Evolutionary conservation across 352 stramenopile genomes (phyloP), one percentile per base, ranked within the genome.

Genomic region (Phytophthora megakarya): DNA sequence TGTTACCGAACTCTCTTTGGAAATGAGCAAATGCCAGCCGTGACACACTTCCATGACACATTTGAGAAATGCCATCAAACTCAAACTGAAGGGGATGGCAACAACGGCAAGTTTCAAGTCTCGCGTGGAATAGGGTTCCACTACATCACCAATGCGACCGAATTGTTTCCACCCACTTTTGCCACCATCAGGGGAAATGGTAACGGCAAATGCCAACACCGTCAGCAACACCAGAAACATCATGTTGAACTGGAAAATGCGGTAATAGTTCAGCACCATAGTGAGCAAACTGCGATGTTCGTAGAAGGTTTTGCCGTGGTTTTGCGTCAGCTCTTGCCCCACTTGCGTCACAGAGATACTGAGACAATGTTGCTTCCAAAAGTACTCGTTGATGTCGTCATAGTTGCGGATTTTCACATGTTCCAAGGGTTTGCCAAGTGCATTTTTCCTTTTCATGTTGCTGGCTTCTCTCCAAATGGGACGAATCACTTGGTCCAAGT

Each of bases 341-440:
- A 90, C 78, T 9, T 72, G 39, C 9, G 61, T 53, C 13, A 90
- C 61, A 1, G 67, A 30, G 39, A 92, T 85, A 22, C 61, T 83
- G 21, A 92, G 71, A 56, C 81, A 90, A 44, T 86, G 78, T 37
- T 54, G 53, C 46, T 87, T 88, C 83, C 83, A 92, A 44, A 92
- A 92, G 51, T 89, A 92, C 64, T 92, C 83, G 59, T 92, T 92
- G 35, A 92, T 84, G 40, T 92, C 83, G 61, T 92, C 83, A 61
- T 92, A 92, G 46, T 92, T 92, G 43, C 83, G 79, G 37, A 92
- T 83, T 56, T 90, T 82, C 28, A 88, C 81, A 39, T 92, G 83
- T 52, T 92, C 83, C 12, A 89, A 54, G 12, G 76, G 76, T 60
- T 88, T 88, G 12, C 72, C 72, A 8, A 88, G 44, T 25, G 72